Evolutionary conservation across 1,139 yeast genomes (phyloP).

Genomic region (Kluyveromyces sp.): DNA sequence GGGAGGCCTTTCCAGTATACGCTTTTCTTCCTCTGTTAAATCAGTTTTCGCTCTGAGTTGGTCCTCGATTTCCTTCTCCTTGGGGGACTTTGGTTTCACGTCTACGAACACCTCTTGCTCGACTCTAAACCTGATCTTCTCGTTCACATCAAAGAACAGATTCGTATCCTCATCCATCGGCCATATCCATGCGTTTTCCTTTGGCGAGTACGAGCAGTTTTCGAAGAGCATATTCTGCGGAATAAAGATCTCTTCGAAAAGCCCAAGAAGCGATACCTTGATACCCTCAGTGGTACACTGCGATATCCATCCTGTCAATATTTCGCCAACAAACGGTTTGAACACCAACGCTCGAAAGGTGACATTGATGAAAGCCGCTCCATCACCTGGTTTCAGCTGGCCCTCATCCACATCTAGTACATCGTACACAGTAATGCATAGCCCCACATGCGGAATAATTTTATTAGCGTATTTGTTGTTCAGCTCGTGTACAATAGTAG

Average conservation of each 20-base stretch:
- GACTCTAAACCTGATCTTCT: conserved; percentile 80
- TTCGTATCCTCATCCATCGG: conserved; percentile 64
- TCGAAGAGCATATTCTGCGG: conserved; percentile 80
- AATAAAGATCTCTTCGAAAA: conserved; percentile 86
- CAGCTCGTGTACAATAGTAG: conserved; percentile 73
- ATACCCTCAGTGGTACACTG: conserved; percentile 84
- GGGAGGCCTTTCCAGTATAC: conserved; percentile 42
- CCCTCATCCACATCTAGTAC: conserved; percentile 77
- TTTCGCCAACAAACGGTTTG: conserved; percentile 91
- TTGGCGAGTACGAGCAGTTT: conserved; percentile 57
- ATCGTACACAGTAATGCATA: conserved; percentile 82
- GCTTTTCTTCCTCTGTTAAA: conserved; percentile 25
- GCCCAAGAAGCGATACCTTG: conserved; percentile 54
- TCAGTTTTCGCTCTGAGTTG: conserved; percentile 25
- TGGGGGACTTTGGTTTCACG: conserved; percentile 67
- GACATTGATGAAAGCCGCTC: conserved; percentile 75
- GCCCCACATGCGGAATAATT: conserved; percentile 74
- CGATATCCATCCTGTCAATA: conserved; percentile 89
- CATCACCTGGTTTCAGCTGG: conserved; percentile 90
- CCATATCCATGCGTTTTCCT: conserved; percentile 97
- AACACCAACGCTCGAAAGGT: conserved; percentile 72
- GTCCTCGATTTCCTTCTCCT: conserved; percentile 40
- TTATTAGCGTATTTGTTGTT: conserved; percentile 81
- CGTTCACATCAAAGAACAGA: conserved; percentile 80
- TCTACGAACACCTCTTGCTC: conserved; percentile 84